A percentile compares a stretch with the other conserved stretches of the same genome.
Evolutionary conservation across 2,329 filamentous ascomycete species (phyloP).

Genomic region (Cryphonectria nitschkei): DNA sequence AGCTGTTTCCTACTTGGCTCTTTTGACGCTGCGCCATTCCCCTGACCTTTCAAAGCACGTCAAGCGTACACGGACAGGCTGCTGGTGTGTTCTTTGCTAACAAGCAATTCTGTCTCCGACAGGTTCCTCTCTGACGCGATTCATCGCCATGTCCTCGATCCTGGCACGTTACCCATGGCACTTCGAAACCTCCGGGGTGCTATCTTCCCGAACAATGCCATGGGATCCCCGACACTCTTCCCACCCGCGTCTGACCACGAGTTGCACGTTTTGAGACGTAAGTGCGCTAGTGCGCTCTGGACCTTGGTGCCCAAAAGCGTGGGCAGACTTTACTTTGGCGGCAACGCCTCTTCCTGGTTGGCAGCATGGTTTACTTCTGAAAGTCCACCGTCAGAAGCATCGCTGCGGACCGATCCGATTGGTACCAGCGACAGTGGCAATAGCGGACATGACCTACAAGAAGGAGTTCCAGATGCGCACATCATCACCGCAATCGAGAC

Average conservation of each 20-base stretch:
- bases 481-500: conserved; percentile 64
- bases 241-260: conserved; percentile 64
- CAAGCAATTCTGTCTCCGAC: conserved; percentile 22
- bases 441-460: conserved; percentile 41
- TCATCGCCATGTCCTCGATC: conserved; percentile 61
- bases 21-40: neutral
- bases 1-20: neutral
- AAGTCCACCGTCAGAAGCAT: conserved; percentile 3
- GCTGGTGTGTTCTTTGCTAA: neutral
- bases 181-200: conserved; percentile 74
- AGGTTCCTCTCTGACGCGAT: conserved; percentile 65
- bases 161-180: conserved; percentile 66
- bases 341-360: conserved; percentile 36
- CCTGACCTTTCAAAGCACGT: neutral
- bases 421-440: conserved; percentile 26
- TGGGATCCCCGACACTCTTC: conserved; percentile 64
- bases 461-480: conserved; percentile 42
- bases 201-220: conserved; percentile 84
- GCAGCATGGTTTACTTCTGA: conserved; percentile 18
- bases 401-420: conserved; percentile 32
- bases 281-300: conserved; percentile 66
- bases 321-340: conserved; percentile 56
- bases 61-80: neutral
- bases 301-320: conserved; percentile 51
- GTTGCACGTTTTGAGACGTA: conserved; percentile 63